Percentiles rank a stretch among this genome's conserved stretches.
phyloP scores from a whole-genome alignment of 73 alveolate genomes.

The Paramecium bursaria region DNA sequence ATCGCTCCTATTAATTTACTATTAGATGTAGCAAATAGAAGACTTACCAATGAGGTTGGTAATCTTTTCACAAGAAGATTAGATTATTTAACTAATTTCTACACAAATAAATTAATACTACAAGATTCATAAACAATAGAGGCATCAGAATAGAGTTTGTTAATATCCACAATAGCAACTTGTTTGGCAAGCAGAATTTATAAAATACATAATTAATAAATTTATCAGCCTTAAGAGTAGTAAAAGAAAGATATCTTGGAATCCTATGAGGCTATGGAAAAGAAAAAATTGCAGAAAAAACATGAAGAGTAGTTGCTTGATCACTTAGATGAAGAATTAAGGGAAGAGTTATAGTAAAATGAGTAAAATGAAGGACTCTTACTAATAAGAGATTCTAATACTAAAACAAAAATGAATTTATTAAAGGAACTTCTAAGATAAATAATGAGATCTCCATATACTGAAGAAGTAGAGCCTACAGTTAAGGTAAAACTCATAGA shows the following conservation, averaged over 20 bases:
- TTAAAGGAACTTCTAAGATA: no score
- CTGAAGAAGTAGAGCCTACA: no score
- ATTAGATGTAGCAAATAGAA: background rate
- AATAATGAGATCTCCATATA: no score
- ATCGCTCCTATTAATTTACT: slow-evolving; percentile 23
- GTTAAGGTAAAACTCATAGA: no score
- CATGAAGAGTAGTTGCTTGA: no score
- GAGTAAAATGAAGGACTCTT: no score
- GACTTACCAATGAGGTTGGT: background rate
- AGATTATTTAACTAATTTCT: background rate
- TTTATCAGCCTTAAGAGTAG: background rate
- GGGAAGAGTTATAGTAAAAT: no score
- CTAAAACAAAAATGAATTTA: no score
- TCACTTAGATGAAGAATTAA: background rate
- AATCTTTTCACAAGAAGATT: background rate
- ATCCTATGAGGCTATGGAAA: slow-evolving; percentile 10
- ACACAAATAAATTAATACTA: slow-evolving; percentile 1
- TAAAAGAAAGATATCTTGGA: background rate
- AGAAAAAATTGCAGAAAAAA: background rate
- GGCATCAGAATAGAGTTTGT: no score
- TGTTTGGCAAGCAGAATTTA: background rate
- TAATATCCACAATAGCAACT: background rate
- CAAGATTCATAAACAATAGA: no score
- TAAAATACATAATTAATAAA: background rate
- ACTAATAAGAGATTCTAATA: no score